Conservation (phyloP, 306 rosid species). For the Cicer yamashitae region DNA sequence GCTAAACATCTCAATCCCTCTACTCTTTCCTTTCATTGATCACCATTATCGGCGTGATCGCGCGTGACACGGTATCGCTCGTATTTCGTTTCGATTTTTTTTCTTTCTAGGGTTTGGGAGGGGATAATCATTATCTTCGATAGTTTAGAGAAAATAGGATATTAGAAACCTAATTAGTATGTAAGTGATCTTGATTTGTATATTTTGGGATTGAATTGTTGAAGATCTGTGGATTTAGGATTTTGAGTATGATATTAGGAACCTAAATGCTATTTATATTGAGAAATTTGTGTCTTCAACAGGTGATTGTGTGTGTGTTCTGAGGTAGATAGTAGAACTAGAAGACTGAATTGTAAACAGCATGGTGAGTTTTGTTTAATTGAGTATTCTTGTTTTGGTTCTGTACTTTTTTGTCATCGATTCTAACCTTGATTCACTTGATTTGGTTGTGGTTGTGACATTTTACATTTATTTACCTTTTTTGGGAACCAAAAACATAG, state of each 20-base stretch:
- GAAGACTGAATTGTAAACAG: slow-evolving; percentile 40
- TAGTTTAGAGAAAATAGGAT: slow-evolving; percentile 5
- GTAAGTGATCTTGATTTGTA: slow-evolving; percentile 27
- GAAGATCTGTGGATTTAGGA: slow-evolving; percentile 29
- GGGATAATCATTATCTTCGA: slow-evolving; percentile 2
- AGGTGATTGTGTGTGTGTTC: slow-evolving; percentile 43
- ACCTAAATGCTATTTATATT: slow-evolving; percentile 5
- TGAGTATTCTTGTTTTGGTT: slow-evolving; percentile 23
- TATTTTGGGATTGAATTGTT: not conserved
- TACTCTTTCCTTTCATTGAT: slow-evolving; percentile 26
- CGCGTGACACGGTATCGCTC: slow-evolving; percentile 34
- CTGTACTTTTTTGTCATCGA: not conserved
- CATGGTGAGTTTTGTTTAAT: slow-evolving; percentile 52
- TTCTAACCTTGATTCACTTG: slow-evolving; percentile 36
- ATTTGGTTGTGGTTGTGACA: slow-evolving; percentile 32
- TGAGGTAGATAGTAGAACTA: slow-evolving; percentile 26
- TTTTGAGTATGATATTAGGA: not conserved
- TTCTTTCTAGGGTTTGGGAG: slow-evolving; percentile 16
- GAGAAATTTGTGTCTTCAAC: slow-evolving; percentile 32
- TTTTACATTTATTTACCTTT: not conserved
- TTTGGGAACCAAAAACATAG: slow-evolving; percentile 44
- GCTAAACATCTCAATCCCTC: slow-evolving; percentile 20
- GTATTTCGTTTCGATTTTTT: slow-evolving; percentile 33
- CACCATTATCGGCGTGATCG: slow-evolving; percentile 28
- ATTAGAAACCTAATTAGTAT: not conserved